Evolutionary conservation across 2,329 filamentous ascomycete species (phyloP).

Genomic region (Thielaviopsis ethacetica): DNA sequence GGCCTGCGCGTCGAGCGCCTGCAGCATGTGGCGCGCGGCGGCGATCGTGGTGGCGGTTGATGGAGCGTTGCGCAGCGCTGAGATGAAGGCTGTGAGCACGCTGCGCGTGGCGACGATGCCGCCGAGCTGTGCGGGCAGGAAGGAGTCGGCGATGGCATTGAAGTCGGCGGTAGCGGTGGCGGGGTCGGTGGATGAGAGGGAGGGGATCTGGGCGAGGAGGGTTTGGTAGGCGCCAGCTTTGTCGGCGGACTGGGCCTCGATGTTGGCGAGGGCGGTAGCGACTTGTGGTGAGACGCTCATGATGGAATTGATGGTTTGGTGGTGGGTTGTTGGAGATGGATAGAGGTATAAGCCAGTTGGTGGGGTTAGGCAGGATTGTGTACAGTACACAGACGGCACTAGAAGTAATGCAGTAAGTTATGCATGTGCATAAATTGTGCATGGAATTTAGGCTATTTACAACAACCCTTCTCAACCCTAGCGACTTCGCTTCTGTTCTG

Average conservation of each 20-base stretch:
- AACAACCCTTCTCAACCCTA: not conserved
- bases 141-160: conserved; percentile 47
- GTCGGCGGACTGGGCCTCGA: conserved; percentile 23
- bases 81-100: conserved; percentile 51
- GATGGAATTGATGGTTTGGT: conserved; percentile 8
- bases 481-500: not conserved
- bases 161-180: conserved; percentile 36
- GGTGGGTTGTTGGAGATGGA: not conserved
- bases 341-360: not conserved
- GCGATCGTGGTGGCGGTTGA: conserved; percentile 54
- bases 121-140: conserved; percentile 50
- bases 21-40: conserved; percentile 58
- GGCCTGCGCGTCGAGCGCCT: conserved; percentile 39
- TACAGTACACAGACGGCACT: no score
- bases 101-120: conserved; percentile 58
- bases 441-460: not conserved
- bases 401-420: not conserved
- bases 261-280: conserved; percentile 26
- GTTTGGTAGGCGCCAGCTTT: conserved; percentile 29
- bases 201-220: conserved; percentile 29
- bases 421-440: not conserved
- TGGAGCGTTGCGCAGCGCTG: conserved; percentile 42
- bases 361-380: not conserved
- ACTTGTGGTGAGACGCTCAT: conserved; percentile 27
- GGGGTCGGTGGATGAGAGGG: conserved; percentile 25